phyloP scores from a whole-genome alignment of 1,284 basidiomycete genomes.

The Sporisorium iseilematis-ciliati region DNA sequence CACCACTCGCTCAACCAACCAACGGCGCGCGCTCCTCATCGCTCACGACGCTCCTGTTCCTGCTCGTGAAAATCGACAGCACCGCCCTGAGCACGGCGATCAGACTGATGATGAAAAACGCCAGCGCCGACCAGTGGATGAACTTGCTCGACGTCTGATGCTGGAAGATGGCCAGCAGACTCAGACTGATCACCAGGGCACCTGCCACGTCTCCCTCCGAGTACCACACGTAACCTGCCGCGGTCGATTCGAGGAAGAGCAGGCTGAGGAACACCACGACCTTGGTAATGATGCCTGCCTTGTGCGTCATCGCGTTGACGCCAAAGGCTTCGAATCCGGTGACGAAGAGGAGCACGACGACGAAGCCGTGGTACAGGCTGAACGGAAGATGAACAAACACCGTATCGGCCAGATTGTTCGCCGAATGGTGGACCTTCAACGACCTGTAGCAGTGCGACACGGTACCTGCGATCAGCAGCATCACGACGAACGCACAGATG shows the following conservation, averaged over 20 bases:
- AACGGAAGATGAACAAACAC: conserved; percentile 72
- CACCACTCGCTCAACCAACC: conserved; percentile 31
- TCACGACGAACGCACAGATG: conserved; percentile 84
- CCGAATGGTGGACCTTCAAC: conserved; percentile 84
- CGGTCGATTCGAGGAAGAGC: conserved; percentile 93
- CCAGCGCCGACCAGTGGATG: conserved; percentile 89
- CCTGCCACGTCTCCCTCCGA: conserved; percentile 90
- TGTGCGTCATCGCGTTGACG: conserved; percentile 77
- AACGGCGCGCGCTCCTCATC: conserved; percentile 90
- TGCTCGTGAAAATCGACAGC: conserved; percentile 72
- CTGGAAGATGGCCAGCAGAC: conserved; percentile 73
- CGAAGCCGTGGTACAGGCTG: conserved; percentile 86
- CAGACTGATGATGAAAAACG: conserved; percentile 85
- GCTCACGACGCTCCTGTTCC: conserved; percentile 72
- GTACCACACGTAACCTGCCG: conserved; percentile 85
- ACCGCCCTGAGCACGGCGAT: conserved; percentile 85
- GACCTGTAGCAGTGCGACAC: conserved; percentile 93
- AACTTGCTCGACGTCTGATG: conserved; percentile 74
- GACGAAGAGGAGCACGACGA: conserved; percentile 87
- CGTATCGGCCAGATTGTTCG: conserved; percentile 74
- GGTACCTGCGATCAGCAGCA: conserved; percentile 83
- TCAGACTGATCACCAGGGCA: conserved; percentile 85
- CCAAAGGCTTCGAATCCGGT: conserved; percentile 93
- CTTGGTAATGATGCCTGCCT: conserved; percentile 88
- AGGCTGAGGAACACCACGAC: conserved; percentile 90